Percentiles rank a stretch among this genome's conserved stretches.
phyloP scores from a whole-genome alignment of 148 eudicot species.

The Selenicereus undatus region DNA sequence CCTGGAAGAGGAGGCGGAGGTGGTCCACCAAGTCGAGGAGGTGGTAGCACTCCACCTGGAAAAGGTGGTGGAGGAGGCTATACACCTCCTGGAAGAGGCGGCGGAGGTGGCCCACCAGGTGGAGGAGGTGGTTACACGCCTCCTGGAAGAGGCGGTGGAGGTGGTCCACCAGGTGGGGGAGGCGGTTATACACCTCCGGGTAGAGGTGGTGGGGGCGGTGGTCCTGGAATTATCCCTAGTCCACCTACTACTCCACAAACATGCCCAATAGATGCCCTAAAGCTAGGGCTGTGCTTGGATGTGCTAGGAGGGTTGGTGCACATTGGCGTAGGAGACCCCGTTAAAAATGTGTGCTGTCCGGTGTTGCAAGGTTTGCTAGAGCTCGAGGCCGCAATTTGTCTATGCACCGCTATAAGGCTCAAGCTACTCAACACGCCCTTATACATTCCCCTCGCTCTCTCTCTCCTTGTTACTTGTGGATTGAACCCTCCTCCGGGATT shows the following conservation, averaged over 20 bases:
- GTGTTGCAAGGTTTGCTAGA: conserved; percentile 81
- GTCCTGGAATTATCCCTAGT: conserved; percentile 18
- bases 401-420: conserved; percentile 46
- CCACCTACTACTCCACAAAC: conserved; percentile 37
- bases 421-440: conserved; percentile 78
- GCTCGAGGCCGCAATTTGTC: conserved; percentile 77
- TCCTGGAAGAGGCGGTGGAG: conserved; percentile 24
- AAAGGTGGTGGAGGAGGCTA: conserved; percentile 29
- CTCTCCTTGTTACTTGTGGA: conserved; percentile 72
- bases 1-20: conserved; percentile 26
- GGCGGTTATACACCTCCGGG: conserved; percentile 22
- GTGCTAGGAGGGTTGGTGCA: conserved; percentile 87
- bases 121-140: conserved; percentile 24
- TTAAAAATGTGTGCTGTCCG: conserved; percentile 74
- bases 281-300: conserved; percentile 83
- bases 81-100: conserved; percentile 25
- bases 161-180: conserved; percentile 26
- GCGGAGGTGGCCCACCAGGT: conserved; percentile 29
- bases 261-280: conserved; percentile 80
- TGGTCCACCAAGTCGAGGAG: conserved; percentile 26
- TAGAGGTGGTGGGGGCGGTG: conserved; percentile 29
- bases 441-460: conserved; percentile 69
- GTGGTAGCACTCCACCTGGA: conserved; percentile 26
- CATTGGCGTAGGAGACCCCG: conserved; percentile 74
- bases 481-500: conserved; percentile 57